Evolutionary conservation across 495 filamentous ascomycete species (phyloP).

Genomic region (Parachaetomium inaequale): DNA sequence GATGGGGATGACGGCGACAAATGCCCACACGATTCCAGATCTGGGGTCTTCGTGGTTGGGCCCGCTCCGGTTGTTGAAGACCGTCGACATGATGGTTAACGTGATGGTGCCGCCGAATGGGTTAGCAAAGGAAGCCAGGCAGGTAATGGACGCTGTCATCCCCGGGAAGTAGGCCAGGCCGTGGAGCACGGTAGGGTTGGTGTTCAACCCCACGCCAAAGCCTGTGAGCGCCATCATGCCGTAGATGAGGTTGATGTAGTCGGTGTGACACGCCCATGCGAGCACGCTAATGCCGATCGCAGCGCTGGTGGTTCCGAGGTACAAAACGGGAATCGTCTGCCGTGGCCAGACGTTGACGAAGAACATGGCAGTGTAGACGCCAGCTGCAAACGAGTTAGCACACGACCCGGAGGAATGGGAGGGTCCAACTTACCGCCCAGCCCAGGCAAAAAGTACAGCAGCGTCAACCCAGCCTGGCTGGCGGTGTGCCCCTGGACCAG

Average conservation of each 20-base stretch:
- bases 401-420: neutral
- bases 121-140: slow-evolving; percentile 48
- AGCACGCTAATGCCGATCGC: slow-evolving; percentile 49
- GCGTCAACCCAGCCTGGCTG: slow-evolving; percentile 46
- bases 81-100: slow-evolving; percentile 57
- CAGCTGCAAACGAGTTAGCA: slow-evolving; percentile 32
- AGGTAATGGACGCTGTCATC: slow-evolving; percentile 49
- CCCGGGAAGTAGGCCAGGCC: slow-evolving; percentile 52
- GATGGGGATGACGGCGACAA: slow-evolving; percentile 53
- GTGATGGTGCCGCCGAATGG: slow-evolving; percentile 57
- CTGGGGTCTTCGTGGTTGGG: slow-evolving; percentile 21
- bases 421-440: slow-evolving; percentile 37
- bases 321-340: slow-evolving; percentile 51
- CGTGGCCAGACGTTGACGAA: slow-evolving; percentile 54
- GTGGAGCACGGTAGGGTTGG: slow-evolving; percentile 42
- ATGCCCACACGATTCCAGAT: slow-evolving; percentile 54
- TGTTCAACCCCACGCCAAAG: slow-evolving; percentile 53
- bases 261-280: slow-evolving; percentile 43
- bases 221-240: slow-evolving; percentile 60
- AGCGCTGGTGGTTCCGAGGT: slow-evolving; percentile 47
- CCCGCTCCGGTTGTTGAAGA: slow-evolving; percentile 54
- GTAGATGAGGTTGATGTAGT: slow-evolving; percentile 44
- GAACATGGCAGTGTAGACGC: slow-evolving; percentile 53
- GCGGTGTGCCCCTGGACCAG: slow-evolving; percentile 48
- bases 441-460: slow-evolving; percentile 48